Conservation (phyloP, 257 asterid genomes). For the Solanum chmielewskii region DNA sequence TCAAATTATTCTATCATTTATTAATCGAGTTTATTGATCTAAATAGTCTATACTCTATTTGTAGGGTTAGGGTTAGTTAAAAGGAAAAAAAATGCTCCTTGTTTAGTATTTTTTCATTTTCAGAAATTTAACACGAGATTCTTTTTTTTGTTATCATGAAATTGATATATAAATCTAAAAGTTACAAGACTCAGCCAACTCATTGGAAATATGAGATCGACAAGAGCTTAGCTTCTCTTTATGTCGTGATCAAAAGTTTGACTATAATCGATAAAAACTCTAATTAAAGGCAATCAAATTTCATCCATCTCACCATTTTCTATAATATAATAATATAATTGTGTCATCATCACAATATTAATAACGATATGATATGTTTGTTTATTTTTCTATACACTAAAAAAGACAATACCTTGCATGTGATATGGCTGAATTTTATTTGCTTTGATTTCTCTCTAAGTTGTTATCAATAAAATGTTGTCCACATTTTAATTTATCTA, state of each 20-base stretch:
- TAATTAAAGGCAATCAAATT: not conserved
- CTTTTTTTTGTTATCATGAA: not conserved
- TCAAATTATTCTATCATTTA: not conserved
- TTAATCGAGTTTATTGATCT: not conserved
- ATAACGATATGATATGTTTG: not conserved
- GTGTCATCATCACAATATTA: not conserved
- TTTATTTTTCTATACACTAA: not conserved
- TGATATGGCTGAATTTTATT: not conserved
- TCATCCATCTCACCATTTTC: not conserved
- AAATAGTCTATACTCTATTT: not conserved
- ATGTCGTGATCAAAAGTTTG: not conserved
- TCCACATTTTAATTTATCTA: not conserved
- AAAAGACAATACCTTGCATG: not conserved
- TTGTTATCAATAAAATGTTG: not conserved
- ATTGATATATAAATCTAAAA: not conserved
- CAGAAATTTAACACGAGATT: not conserved
- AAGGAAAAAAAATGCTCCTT: not conserved
- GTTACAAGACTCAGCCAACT: not conserved
- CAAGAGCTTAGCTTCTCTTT: not conserved
- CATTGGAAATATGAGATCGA: not conserved
- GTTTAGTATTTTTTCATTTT: not conserved
- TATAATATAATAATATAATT: not conserved
- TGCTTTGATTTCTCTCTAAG: not conserved
- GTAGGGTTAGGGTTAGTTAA: not conserved
- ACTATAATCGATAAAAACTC: not conserved